A percentile compares a stretch with the other conserved stretches of the same genome.
Evolutionary conservation across 176 grass and related monocot genomes (phyloP).

Genomic region (Phyllostachys edulis): DNA sequence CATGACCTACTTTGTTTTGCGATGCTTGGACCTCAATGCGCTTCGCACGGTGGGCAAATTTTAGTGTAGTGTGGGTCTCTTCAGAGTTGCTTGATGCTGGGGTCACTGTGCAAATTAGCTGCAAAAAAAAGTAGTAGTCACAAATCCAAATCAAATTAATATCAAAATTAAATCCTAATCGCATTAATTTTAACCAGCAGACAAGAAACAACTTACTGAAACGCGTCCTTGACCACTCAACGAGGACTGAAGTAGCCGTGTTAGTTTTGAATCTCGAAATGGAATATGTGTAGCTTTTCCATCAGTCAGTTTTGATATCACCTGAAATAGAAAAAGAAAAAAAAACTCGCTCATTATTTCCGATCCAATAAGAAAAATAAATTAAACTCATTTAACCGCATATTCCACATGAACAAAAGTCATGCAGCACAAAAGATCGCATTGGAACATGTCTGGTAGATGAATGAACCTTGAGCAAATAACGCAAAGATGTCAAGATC

Average conservation of each 20-base stretch:
- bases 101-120: slow-evolving; percentile 97
- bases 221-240: slow-evolving; percentile 98
- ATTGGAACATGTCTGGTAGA: slow-evolving; percentile 19
- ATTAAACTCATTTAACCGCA: background rate
- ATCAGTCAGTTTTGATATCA: slow-evolving; percentile 97
- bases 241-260: slow-evolving; percentile 95
- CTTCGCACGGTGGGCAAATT: slow-evolving; percentile 98
- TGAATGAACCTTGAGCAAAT: background rate
- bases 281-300: slow-evolving; percentile 94
- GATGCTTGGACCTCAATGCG: slow-evolving; percentile 95
- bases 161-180: background rate
- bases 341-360: background rate
- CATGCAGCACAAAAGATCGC: background rate
- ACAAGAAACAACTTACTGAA: slow-evolving; percentile 67
- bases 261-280: slow-evolving; percentile 98
- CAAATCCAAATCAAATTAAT: slow-evolving; percentile 22
- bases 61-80: slow-evolving; percentile 96
- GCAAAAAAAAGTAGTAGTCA: slow-evolving; percentile 28
- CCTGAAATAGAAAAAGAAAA: slow-evolving; percentile 49
- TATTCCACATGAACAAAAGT: slow-evolving; percentile 1
- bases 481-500: slow-evolving; percentile 5
- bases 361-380: background rate
- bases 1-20: slow-evolving; percentile 83
- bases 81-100: slow-evolving; percentile 99
- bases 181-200: background rate